Conservation (phyloP, 2,329 filamentous ascomycete genomes). For the Paracorniculantispora psalliotae region DNA sequence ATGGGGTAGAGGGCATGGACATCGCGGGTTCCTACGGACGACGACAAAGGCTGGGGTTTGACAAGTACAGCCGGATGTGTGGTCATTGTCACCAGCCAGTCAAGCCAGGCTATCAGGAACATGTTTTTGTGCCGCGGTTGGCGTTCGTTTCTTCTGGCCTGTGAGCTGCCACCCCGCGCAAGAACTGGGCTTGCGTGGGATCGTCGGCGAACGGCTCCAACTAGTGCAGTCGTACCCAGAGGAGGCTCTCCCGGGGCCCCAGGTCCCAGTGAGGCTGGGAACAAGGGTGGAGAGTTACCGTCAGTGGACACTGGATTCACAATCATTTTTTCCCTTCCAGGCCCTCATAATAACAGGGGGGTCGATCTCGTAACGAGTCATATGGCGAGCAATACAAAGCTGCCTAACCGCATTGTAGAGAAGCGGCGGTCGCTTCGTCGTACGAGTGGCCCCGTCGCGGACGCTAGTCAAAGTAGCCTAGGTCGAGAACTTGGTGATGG, state of each 20-base stretch:
- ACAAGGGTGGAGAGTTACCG: no score
- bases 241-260: no score
- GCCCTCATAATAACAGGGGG: neutral
- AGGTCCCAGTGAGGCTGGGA: neutral
- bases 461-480: neutral
- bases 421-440: neutral
- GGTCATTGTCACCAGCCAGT: no score
- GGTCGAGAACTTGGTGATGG: no score
- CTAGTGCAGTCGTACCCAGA: no score
- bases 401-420: no score
- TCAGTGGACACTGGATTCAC: neutral
- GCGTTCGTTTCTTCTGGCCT: neutral
- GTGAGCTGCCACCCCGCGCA: neutral
- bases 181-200: no score
- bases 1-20: neutral
- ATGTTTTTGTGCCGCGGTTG: constrained; percentile 2
- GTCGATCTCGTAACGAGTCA: constrained; percentile 5
- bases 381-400: neutral
- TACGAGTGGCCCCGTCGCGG: neutral
- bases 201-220: no score
- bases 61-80: no score
- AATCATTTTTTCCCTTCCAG: neutral
- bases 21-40: neutral
- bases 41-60: no score
- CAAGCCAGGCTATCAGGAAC: no score